These are phyloP conservation scores for Alternaria consortialis DNA, from an alignment of 2,329 filamentous ascomycete genomes.

Conservation along the genomic window DNA sequence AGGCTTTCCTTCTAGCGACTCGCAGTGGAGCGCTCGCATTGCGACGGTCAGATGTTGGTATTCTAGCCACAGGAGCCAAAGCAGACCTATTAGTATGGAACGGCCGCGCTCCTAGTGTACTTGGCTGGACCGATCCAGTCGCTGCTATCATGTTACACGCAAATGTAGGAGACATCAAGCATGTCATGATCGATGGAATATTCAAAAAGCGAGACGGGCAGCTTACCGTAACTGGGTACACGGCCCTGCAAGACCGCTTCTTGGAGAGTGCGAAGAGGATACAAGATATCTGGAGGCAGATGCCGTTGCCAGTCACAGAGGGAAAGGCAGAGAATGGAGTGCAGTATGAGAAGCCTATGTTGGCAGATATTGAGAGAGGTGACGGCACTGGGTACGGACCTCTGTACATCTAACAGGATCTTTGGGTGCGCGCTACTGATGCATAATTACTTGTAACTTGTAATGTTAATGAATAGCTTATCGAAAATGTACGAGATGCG, in stretches of 20 bases:
- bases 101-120: constrained; percentile 58
- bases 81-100: constrained; percentile 65
- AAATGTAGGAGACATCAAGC: constrained; percentile 61
- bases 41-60: constrained; percentile 61
- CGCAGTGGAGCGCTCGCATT: constrained; percentile 63
- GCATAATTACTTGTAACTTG: neutral
- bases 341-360: neutral
- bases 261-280: constrained; percentile 32
- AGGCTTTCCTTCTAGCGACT: constrained; percentile 66
- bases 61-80: constrained; percentile 60
- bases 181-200: constrained; percentile 61
- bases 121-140: constrained; percentile 65
- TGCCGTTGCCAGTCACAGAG: constrained; percentile 6
- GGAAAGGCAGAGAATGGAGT: constrained; percentile 1
- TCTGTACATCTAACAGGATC: neutral
- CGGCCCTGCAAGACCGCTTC: constrained; percentile 27
- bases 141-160: constrained; percentile 66
- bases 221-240: constrained; percentile 38
- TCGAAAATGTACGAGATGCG: too few species aligned
- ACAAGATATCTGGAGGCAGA: constrained; percentile 26
- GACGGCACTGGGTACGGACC: constrained; percentile 14
- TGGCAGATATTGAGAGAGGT: constrained; percentile 12
- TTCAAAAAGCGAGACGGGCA: constrained; percentile 59
- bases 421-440: neutral
- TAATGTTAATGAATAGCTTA: neutral